Evolutionary conservation across 2,329 filamentous ascomycete genomes (phyloP), one percentile per base, ranked within the genome.

Genomic region (Neoarthrinium moseri): DNA sequence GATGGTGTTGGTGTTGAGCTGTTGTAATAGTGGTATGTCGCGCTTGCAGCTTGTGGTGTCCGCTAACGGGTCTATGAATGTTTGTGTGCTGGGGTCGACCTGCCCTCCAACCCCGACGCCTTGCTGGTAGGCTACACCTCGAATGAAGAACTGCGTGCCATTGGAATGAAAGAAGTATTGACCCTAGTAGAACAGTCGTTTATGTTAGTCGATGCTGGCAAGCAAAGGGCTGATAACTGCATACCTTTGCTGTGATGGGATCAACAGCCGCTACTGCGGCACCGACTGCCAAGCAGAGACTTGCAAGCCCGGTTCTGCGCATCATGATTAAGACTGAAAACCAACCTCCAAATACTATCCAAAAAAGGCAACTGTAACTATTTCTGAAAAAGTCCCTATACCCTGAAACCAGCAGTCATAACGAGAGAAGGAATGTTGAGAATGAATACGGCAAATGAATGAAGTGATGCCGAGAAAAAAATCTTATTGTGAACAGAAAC

Each of bases 101-200:
- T 56, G 50, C 49, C 71, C 66, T 39, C 70, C 67, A 36, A 69
- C 63, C 55, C 65, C 67, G 48, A 67, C 60, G 52, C 83, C 82
- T 69, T 83, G 76, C 70, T 89, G 86, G 67, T 90, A 90, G 54
- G 86, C 86, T 56, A 90, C 73, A 68, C 86, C 86, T 54, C 77
- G 78, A 61, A 89, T 86, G 70, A 79, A 85, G 63, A 56, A 56
- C 43, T 56, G 53, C 8, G 52, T 48, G 36, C 53, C 53, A 24
- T 73, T 79, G 21, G 38, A 29, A 69, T 83, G 84, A 72, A 87
- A 89, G 75, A 89, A 87, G 32, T 51, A 49, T 41, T 46, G 35
- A 27, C 50, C 50, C 47, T 50, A 15, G 23, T n/a, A 7, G 40
- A 23, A 21, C 18, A 29, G 33, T 4, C 15, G 8, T n/a, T 24